Conservation (phyloP, 352 stramenopile genomes). For the Globisporangium mamillatum region DNA sequence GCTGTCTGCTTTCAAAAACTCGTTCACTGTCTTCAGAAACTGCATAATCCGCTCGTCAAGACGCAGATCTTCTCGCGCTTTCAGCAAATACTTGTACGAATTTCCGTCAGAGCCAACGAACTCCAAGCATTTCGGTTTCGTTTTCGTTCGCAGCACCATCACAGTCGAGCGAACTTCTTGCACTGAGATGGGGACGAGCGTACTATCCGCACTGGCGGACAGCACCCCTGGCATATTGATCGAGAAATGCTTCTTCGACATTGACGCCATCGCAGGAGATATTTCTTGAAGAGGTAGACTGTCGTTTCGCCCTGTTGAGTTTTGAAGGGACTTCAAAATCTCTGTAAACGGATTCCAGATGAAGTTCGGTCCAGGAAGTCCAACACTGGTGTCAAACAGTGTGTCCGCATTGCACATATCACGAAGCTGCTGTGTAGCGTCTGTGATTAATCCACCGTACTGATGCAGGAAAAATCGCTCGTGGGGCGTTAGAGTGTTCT, state of each 20-base stretch:
- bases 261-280: conserved; percentile 54
- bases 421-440: conserved; percentile 42
- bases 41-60: conserved; percentile 92
- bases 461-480: conserved; percentile 72
- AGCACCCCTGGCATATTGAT: conserved; percentile 61
- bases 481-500: conserved; percentile 50
- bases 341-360: conserved; percentile 77
- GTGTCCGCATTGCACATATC: conserved; percentile 36
- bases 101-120: conserved; percentile 76
- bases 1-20: conserved; percentile 54
- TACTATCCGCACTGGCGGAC: conserved; percentile 9
- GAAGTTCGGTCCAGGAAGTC: conserved; percentile 18
- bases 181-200: conserved; percentile 32
- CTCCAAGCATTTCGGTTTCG: conserved; percentile 81
- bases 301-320: conserved; percentile 39
- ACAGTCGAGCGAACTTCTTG: conserved; percentile 37
- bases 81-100: conserved; percentile 79
- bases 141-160: conserved; percentile 75
- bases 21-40: conserved; percentile 73
- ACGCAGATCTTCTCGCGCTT: conserved; percentile 85
- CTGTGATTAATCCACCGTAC: conserved; percentile 50
- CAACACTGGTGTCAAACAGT: conserved; percentile 4
- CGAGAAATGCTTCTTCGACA: conserved; percentile 31
- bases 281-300: conserved; percentile 67
- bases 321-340: conserved; percentile 59